Conservation (phyloP, 176 grass and related monocot species). For the Rhynchospora tenuis region DNA sequence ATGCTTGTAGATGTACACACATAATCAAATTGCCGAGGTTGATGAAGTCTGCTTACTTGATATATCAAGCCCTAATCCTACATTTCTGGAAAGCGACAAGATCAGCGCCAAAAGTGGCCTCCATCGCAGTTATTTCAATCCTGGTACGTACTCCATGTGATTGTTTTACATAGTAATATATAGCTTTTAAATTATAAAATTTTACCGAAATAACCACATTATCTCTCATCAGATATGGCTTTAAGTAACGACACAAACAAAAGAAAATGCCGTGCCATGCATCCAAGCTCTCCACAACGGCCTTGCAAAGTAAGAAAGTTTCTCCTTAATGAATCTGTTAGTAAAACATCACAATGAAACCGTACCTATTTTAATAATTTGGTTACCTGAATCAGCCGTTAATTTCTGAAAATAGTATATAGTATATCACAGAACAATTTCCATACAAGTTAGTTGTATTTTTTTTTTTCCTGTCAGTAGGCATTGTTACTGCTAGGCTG, state of each 20-base stretch:
- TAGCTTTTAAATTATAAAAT: background rate
- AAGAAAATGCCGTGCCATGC: background rate
- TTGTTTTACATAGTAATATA: background rate
- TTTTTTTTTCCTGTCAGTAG: background rate
- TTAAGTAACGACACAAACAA: background rate
- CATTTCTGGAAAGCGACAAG: background rate
- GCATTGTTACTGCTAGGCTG: background rate
- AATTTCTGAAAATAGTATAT: background rate
- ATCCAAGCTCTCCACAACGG: constrained; percentile 22
- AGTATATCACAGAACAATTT: background rate
- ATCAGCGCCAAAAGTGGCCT: background rate
- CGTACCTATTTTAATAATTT: background rate
- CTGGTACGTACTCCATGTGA: constrained; percentile 24
- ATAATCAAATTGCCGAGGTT: constrained; percentile 50
- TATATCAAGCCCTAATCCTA: background rate
- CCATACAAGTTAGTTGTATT: background rate
- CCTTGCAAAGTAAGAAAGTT: constrained; percentile 36
- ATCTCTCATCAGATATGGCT: background rate
- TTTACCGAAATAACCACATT: background rate
- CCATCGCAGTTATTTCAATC: constrained; percentile 25
- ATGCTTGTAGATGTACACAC: constrained; percentile 49
- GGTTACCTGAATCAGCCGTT: background rate
- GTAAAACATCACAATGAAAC: background rate
- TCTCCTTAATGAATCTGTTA: background rate
- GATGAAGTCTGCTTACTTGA: constrained; percentile 9